These are phyloP conservation scores for Picea mariana DNA, from an alignment of 83 land plant species.

Conservation along the genomic window DNA sequence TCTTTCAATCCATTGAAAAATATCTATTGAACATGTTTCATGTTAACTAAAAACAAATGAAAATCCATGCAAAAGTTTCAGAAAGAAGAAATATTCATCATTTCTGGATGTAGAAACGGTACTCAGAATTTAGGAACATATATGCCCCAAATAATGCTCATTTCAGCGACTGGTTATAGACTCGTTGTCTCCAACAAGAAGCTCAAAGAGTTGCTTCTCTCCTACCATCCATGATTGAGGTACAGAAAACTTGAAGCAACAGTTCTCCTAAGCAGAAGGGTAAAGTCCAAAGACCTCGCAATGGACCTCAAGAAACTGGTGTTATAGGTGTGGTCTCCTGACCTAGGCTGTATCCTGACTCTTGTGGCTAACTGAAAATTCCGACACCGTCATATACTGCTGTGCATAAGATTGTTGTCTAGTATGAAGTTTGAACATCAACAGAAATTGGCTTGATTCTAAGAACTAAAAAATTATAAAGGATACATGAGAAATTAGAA, in stretches of 20 bases:
- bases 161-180: too few relatives aligned
- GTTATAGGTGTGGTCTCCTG: neutral
- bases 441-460: neutral
- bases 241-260: too few relatives aligned
- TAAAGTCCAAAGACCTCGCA: neutral
- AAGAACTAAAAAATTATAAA: neutral
- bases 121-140: neutral
- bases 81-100: neutral
- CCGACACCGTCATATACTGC: too few relatives aligned
- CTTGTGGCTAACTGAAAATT: neutral
- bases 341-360: neutral
- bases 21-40: too few relatives aligned
- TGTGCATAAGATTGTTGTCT: neutral
- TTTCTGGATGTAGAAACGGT: neutral
- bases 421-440: neutral
- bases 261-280: too few relatives aligned
- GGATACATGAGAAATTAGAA: neutral
- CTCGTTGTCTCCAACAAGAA: too few relatives aligned
- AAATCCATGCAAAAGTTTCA: neutral
- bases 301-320: neutral
- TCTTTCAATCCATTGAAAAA: neutral
- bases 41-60: too few relatives aligned
- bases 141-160: too few relatives aligned
- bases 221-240: conserved; percentile 2
- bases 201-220: neutral